A percentile compares a stretch with the other conserved stretches of the same genome.
Conservation (phyloP, 2,329 filamentous ascomycete genomes). For the Ramichloridium luteum region DNA sequence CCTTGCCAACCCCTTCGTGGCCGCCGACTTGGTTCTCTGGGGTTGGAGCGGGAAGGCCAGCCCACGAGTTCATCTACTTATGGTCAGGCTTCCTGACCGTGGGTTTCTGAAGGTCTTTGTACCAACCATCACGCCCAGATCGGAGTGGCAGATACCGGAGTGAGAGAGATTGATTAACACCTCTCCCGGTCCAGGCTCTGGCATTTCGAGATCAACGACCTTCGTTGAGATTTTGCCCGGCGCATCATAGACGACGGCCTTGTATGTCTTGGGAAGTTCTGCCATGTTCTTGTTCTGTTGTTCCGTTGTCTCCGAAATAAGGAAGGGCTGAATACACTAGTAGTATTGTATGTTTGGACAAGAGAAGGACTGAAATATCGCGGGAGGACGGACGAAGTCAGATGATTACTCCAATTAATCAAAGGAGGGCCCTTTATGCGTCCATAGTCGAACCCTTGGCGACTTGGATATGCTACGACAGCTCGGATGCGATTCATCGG, state of each 20-base stretch:
- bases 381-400: no score
- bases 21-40: slow-evolving; percentile 53
- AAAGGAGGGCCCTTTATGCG: no score
- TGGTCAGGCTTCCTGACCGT: background rate
- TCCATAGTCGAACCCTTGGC: no score
- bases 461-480: no score
- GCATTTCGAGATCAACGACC: slow-evolving; percentile 50
- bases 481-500: no score
- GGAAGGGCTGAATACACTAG: no score
- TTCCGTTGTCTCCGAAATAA: no score
- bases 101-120: background rate
- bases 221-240: slow-evolving; percentile 54
- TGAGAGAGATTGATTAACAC: slow-evolving; percentile 39
- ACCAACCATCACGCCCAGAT: slow-evolving; percentile 41
- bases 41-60: slow-evolving; percentile 45
- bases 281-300: slow-evolving; percentile 12
- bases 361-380: no score
- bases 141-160: slow-evolving; percentile 53
- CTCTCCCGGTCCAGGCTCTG: slow-evolving; percentile 50
- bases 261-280: slow-evolving; percentile 45
- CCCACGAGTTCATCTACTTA: slow-evolving; percentile 31
- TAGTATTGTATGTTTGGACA: no score
- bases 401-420: no score
- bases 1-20: slow-evolving; percentile 53
- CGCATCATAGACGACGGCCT: slow-evolving; percentile 52